phyloP scores from a whole-genome alignment of 2,329 filamentous ascomycete species.

The Aspergillus vadensis region DNA sequence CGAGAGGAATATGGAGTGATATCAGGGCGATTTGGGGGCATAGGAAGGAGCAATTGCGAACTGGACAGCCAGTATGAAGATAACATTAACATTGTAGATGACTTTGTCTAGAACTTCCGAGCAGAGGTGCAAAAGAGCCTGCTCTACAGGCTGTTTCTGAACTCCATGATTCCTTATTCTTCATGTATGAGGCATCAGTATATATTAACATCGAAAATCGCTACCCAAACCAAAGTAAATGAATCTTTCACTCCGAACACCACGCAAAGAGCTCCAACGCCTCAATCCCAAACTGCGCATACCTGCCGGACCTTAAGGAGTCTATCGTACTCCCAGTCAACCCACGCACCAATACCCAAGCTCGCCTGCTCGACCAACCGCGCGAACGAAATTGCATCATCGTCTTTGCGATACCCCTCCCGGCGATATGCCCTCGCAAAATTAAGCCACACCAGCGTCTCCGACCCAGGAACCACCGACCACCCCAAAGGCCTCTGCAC shows the following conservation, averaged over 20 bases:
- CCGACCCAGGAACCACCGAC: neutral
- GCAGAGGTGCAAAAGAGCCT: no score
- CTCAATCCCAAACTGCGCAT: neutral
- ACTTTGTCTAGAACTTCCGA: no score
- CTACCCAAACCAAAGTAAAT: no score
- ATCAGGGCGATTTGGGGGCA: constrained; percentile 6
- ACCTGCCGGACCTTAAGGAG: neutral
- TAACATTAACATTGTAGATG: no score
- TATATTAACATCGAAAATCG: no score
- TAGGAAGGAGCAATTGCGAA: neutral
- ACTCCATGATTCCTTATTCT: no score
- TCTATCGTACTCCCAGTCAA: neutral
- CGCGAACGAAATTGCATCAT: neutral
- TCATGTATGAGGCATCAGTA: no score
- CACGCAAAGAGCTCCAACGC: no score
- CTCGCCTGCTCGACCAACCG: neutral
- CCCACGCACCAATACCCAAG: neutral
- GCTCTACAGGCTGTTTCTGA: no score
- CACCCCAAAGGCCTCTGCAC: neutral
- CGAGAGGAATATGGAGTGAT: constrained; percentile 22
- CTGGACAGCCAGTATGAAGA: no score
- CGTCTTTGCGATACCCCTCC: neutral
- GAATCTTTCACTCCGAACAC: no score
- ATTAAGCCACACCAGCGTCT: neutral
- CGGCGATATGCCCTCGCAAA: neutral